Evolutionary conservation across 805 yeast species (phyloP), one percentile per base, ranked within the genome.

Genomic region (Yarrowia hollandica): DNA sequence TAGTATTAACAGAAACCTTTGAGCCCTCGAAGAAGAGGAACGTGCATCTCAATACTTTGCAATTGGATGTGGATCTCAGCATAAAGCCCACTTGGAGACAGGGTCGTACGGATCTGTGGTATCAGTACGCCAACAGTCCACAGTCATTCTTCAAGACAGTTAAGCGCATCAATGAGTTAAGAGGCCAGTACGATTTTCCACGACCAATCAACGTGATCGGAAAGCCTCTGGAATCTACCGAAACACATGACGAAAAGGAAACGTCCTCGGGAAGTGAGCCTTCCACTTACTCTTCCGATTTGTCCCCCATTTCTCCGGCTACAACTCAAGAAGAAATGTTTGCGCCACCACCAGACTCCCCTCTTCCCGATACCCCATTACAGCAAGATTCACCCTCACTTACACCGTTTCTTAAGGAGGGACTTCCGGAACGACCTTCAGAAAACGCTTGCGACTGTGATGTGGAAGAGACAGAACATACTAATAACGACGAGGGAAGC

Each of bases 11-110:
- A 14, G 52, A 44, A 25, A 44, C 52, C 9, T 25, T 44, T 25
- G 52, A 44, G 11, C 52, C 52, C n/a, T 35, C 34, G 3, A 44
- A 44, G 11, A 44, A 44, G n/a, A 12, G 18, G 10, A 31, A 31
- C 5, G 28, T 44, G 6, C 52, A 44, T 7, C 35, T 44, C 19
- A 44, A 44, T 18, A 44, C 52, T 4, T 25, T 44, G 12, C 52
- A 44, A 21, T 35, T 44, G 14, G 52, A 44, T 3, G 52, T 28
- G 9, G 52, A 44, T n/a, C 25, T 28, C 35, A 44, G 52, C 16
- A 44, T 44, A 16, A 44, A 44, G 35, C 52, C 52, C 2, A 44
- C 52, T 3, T 44, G 52, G 52, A 44, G 52, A 30, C 26, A 12
- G 25, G 52, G 52, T 5, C 25, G 35, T 1, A 31, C 19, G 19